These are phyloP conservation scores for Termitomyces sp. DNA, from an alignment of 768 basidiomycete genomes.

Conservation along the genomic window DNA sequence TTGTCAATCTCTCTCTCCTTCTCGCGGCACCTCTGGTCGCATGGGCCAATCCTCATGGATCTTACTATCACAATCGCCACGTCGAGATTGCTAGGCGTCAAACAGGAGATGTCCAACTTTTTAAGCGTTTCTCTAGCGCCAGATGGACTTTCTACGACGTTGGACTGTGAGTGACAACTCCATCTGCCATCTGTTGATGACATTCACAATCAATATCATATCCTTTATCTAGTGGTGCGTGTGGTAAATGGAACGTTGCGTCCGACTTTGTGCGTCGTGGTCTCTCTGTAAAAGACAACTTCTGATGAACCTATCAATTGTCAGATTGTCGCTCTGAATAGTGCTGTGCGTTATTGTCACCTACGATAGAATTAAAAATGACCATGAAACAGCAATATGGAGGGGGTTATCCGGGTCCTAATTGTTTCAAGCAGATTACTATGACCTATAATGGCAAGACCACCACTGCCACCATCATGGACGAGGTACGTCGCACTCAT, in stretches of 20 bases:
- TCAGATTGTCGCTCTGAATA: slow-evolving; percentile 27
- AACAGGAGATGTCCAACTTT: slow-evolving; percentile 15
- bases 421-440: slow-evolving; percentile 58
- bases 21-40: slow-evolving; percentile 23
- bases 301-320: neutral
- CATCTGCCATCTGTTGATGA: neutral
- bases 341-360: slow-evolving; percentile 20
- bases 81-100: slow-evolving; percentile 20
- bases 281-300: neutral
- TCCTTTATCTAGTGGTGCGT: slow-evolving; percentile 19
- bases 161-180: slow-evolving; percentile 18
- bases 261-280: slow-evolving; percentile 20
- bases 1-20: slow-evolving; percentile 15
- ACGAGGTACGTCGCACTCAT: slow-evolving; percentile 35
- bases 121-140: slow-evolving; percentile 17
- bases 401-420: slow-evolving; percentile 30
- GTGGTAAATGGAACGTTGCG: slow-evolving; percentile 20
- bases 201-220: neutral
- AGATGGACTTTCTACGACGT: slow-evolving; percentile 27
- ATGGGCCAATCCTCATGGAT: slow-evolving; percentile 23
- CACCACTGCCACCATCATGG: slow-evolving; percentile 50
- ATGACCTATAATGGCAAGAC: slow-evolving; percentile 57
- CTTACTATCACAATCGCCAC: slow-evolving; percentile 15
- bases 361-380: neutral
- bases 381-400: slow-evolving; percentile 46